phyloP scores from a whole-genome alignment of 1,284 basidiomycete species.

The Cutaneotrichosporon sp. region DNA sequence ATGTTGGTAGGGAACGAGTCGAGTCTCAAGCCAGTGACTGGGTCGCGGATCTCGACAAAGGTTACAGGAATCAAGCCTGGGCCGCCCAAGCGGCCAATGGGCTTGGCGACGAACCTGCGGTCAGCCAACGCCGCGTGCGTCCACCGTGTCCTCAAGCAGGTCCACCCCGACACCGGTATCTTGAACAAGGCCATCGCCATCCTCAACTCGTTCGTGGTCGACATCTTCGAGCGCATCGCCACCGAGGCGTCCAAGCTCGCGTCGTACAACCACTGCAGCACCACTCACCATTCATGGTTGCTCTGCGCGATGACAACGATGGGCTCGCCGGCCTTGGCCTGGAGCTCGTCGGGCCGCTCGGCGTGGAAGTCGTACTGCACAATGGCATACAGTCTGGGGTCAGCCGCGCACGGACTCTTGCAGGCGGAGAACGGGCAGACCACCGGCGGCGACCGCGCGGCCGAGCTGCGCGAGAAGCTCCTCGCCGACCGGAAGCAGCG shows the following conservation, averaged over 20 bases:
- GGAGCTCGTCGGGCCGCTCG: slow-evolving; percentile 93
- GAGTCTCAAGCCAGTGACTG: slow-evolving; percentile 71
- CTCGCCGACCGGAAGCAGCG: slow-evolving; percentile 33
- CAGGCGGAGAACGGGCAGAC: slow-evolving; percentile 6
- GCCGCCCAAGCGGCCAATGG: slow-evolving; percentile 88
- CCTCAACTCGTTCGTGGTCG: slow-evolving; percentile 88
- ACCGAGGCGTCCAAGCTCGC: slow-evolving; percentile 91
- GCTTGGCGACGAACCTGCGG: slow-evolving; percentile 69
- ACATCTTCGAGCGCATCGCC: slow-evolving; percentile 92
- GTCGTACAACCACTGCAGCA: slow-evolving; percentile 85
- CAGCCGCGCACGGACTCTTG: not conserved
- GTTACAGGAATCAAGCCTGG: slow-evolving; percentile 95
- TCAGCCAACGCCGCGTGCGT: not conserved
- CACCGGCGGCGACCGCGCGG: slow-evolving; percentile 32
- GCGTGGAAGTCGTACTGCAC: slow-evolving; percentile 95
- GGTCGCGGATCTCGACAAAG: slow-evolving; percentile 95
- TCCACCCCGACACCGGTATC: slow-evolving; percentile 96
- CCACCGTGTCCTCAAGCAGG: slow-evolving; percentile 67
- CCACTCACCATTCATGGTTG: slow-evolving; percentile 55
- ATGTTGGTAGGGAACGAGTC: slow-evolving; percentile 74
- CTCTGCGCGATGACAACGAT: slow-evolving; percentile 67
- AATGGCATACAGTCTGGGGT: slow-evolving; percentile 68
- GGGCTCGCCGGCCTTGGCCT: slow-evolving; percentile 89
- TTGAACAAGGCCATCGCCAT: slow-evolving; percentile 94
- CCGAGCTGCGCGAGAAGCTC: slow-evolving; percentile 41